Percentiles rank a stretch among this genome's conserved stretches.
Evolutionary conservation across 371 early-diverging fungal species (phyloP).

Genomic region (Mortierella sp.): DNA sequence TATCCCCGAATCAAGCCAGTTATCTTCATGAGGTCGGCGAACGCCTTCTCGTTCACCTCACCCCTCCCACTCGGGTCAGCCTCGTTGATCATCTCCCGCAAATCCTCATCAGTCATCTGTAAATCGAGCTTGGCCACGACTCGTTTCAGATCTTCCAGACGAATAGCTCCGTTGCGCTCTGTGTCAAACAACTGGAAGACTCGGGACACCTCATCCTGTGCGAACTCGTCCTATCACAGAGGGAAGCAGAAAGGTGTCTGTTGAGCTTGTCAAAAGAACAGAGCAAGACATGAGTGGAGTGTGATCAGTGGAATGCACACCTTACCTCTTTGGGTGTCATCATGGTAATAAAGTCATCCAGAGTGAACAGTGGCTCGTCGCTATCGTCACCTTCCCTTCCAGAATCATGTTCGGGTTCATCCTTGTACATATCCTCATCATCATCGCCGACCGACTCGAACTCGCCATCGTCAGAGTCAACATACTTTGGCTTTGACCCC

Average conservation of each 20-base stretch:
- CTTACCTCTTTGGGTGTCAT: conserved; percentile 59
- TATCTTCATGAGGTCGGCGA: conserved; percentile 24
- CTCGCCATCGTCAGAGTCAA: conserved; percentile 21
- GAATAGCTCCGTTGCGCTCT: conserved; percentile 77
- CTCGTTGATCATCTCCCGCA: conserved; percentile 85
- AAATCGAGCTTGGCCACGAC: conserved; percentile 77
- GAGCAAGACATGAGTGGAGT: no score
- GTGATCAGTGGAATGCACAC: no score
- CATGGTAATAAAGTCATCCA: conserved; percentile 77
- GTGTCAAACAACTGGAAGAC: conserved; percentile 81
- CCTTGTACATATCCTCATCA: conserved; percentile 12
- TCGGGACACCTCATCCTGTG: conserved; percentile 68
- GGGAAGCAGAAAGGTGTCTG: no score
- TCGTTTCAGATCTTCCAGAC: conserved; percentile 73
- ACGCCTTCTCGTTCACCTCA: conserved; percentile 30
- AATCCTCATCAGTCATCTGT: conserved; percentile 72
- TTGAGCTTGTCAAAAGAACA: no score
- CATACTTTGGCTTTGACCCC: conserved; percentile 30
- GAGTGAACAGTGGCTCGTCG: conserved; percentile 32
- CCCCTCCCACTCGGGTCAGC: conserved; percentile 79
- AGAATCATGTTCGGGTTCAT: conserved; percentile 1
- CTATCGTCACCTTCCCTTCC: conserved; percentile 1
- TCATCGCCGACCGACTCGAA: neutral
- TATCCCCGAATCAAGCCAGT: no score
- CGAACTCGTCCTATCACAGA: conserved; percentile 54